Percentiles rank a stretch among this genome's conserved stretches.
These are phyloP conservation scores for Paracoccidioides brasiliensis DNA, from an alignment of 2,329 filamentous ascomycete genomes.

Conservation along the genomic window DNA sequence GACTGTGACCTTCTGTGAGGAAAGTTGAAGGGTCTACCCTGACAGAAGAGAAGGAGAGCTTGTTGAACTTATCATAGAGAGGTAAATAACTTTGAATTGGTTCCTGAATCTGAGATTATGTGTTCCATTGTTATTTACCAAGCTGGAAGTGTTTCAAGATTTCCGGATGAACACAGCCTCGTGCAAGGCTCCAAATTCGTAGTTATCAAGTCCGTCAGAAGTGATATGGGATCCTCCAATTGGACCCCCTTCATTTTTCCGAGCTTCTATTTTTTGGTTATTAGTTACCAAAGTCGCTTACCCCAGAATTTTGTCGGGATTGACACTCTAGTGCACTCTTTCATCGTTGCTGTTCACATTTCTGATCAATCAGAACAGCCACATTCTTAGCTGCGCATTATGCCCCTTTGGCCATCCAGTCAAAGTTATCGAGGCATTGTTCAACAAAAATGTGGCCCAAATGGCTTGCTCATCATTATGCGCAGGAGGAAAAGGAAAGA, in stretches of 20 bases:
- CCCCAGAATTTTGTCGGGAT: too few relatives aligned
- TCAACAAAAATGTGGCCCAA: too few relatives aligned
- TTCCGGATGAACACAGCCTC: slow-evolving; percentile 1
- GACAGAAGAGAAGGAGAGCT: background rate
- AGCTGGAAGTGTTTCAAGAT: background rate
- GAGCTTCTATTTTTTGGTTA: background rate
- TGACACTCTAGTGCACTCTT: too few relatives aligned
- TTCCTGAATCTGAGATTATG: background rate
- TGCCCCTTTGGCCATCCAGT: too few relatives aligned
- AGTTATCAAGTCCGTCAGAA: too few relatives aligned
- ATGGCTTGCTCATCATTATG: too few relatives aligned
- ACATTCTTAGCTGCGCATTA: too few relatives aligned
- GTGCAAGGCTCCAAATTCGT: background rate
- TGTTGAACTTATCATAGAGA: background rate
- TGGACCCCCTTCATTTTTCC: background rate
- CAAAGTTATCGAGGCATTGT: too few relatives aligned
- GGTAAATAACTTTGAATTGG: background rate
- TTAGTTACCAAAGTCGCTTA: background rate
- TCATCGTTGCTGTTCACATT: background rate
- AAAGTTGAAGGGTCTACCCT: background rate
- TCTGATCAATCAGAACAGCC: background rate
- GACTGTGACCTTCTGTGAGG: background rate
- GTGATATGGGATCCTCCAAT: background rate
- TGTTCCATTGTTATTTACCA: background rate
- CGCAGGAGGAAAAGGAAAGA: too few relatives aligned